These are phyloP conservation scores for Platanthera guangdongensis DNA, from an alignment of 106 monocot genomes.

Conservation along the genomic window DNA sequence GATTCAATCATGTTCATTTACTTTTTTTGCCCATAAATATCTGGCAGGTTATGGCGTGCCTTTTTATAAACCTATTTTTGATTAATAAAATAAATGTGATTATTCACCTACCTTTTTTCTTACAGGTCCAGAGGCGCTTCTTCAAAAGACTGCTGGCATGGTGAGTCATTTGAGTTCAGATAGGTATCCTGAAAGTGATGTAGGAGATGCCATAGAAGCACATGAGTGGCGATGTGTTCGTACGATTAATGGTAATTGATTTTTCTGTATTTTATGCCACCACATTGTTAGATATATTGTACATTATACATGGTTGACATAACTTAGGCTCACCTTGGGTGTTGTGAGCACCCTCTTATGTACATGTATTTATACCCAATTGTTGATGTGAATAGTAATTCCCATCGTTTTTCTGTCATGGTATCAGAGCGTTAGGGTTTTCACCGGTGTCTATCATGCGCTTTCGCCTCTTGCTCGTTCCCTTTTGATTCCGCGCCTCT, in stretches of 20 bases:
- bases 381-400: no score
- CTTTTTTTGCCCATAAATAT: not conserved
- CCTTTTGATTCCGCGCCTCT: no score
- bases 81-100: not conserved
- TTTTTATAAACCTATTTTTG: not conserved
- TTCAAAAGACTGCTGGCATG: constrained; percentile 56
- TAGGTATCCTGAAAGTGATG: constrained; percentile 40
- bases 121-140: constrained; percentile 77
- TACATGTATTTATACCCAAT: no score
- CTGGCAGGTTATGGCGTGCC: not conserved
- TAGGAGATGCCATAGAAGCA: constrained; percentile 65
- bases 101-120: constrained; percentile 5
- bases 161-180: constrained; percentile 22
- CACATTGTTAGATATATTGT: not conserved
- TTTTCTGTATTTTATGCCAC: not conserved
- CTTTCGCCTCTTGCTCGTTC: no score
- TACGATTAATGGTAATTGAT: constrained; percentile 52
- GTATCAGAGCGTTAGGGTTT: no score
- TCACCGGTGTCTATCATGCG: no score
- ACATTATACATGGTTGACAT: no score
- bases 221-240: constrained; percentile 83
- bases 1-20: not conserved
- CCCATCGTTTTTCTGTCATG: no score
- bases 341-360: not conserved
- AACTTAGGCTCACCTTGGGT: no score